Percentiles rank a stretch among this genome's conserved stretches.
Conservation (phyloP, 2,329 filamentous ascomycete species). For the Ophiostoma perfectum region DNA sequence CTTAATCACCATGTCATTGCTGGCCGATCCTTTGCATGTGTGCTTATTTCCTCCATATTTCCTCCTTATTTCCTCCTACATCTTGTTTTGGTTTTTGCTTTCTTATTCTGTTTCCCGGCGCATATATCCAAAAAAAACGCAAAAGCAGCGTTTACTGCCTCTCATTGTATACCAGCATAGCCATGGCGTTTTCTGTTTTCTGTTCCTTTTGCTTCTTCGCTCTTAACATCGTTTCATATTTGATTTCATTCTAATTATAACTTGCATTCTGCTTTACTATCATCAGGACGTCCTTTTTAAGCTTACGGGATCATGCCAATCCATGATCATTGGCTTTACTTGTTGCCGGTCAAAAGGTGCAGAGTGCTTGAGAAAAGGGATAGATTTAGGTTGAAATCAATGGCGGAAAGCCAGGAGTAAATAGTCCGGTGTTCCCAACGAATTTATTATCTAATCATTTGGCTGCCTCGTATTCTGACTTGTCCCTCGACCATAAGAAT, state of each 20-base stretch:
- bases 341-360: no score
- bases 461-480: no score
- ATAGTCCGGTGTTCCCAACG: no score
- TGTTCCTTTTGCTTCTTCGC: neutral
- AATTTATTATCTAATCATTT: neutral
- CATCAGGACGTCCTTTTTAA: neutral
- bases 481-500: no score
- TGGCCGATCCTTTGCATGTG: neutral
- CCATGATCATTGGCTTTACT: no score
- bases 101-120: neutral
- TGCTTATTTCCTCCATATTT: neutral
- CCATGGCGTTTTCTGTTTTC: neutral
- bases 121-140: conserved; percentile 10
- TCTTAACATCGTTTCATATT: neutral
- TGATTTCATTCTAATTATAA: neutral
- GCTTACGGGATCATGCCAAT: neutral
- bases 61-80: neutral
- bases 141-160: neutral
- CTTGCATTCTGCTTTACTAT: neutral
- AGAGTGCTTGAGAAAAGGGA: neutral
- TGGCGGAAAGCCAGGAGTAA: neutral
- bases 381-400: neutral
- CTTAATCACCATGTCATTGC: neutral
- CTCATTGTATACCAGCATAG: conserved; percentile 12
- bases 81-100: neutral